Percentiles rank a stretch among this genome's conserved stretches.
These are phyloP conservation scores for Penicillium expansum DNA, from an alignment of 2,329 filamentous ascomycete species.

Conservation along the genomic window DNA sequence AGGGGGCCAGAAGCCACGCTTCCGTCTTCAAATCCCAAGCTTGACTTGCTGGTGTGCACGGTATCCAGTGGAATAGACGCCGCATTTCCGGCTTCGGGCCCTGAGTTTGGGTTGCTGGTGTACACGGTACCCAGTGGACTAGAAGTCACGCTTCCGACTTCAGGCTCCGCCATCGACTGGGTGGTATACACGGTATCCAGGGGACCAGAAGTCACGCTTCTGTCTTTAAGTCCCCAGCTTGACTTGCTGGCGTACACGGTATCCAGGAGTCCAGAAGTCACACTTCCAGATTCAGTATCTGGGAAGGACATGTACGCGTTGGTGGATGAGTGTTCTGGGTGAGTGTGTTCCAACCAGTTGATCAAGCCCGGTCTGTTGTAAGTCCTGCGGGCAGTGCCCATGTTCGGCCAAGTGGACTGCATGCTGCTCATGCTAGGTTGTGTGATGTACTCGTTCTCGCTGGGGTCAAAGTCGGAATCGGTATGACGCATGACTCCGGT, in stretches of 20 bases:
- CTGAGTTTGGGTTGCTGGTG: background rate
- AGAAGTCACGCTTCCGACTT: background rate
- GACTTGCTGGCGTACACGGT: too few relatives aligned
- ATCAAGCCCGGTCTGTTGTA: too few relatives aligned
- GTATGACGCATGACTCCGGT: background rate
- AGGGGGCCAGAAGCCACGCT: background rate
- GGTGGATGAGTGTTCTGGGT: background rate
- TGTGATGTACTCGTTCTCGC: background rate
- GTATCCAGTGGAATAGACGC: background rate
- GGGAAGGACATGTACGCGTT: background rate
- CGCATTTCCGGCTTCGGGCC: background rate
- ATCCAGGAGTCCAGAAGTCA: too few relatives aligned
- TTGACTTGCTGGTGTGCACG: too few relatives aligned
- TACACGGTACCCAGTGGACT: too few relatives aligned
- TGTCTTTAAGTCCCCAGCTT: too few relatives aligned
- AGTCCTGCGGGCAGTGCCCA: background rate
- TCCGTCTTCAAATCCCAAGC: background rate
- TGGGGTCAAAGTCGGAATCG: background rate
- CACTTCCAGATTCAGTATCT: too few relatives aligned
- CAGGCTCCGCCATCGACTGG: background rate
- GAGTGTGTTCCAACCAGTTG: background rate
- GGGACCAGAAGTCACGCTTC: background rate
- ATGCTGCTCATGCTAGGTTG: background rate
- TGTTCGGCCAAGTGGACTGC: background rate
- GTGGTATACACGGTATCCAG: background rate